These are phyloP conservation scores for Selenicereus undatus DNA, from an alignment of 148 eudicot genomes.

Conservation along the genomic window DNA sequence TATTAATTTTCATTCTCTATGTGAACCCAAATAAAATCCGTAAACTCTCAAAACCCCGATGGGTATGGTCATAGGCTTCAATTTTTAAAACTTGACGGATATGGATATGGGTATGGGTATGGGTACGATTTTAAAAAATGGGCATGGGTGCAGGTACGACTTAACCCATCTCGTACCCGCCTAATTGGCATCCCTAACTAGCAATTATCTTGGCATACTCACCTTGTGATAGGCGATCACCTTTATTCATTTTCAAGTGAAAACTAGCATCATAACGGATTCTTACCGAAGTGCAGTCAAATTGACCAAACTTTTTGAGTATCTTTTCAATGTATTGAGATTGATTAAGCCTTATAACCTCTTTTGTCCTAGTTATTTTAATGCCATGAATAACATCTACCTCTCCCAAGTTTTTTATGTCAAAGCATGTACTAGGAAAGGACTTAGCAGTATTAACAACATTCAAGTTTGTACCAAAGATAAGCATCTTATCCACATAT, in stretches of 20 bases:
- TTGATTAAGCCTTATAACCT: background rate
- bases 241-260: background rate
- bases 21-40: no score
- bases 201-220: background rate
- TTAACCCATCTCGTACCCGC: no score
- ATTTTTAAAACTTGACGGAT: no score
- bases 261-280: no score
- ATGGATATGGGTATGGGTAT: no score
- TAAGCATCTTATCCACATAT: background rate
- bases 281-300: background rate
- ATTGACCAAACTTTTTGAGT: no score
- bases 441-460: background rate
- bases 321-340: background rate
- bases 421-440: background rate
- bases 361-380: background rate
- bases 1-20: no score
- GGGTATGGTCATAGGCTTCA: no score
- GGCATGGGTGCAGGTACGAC: no score
- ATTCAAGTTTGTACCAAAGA: background rate
- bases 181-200: no score
- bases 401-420: background rate
- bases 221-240: background rate
- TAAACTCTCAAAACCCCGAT: no score
- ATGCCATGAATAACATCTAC: background rate
- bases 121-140: no score